Conservation (phyloP, 441 rosid genomes). For the Arabidopsis hybrid region DNA sequence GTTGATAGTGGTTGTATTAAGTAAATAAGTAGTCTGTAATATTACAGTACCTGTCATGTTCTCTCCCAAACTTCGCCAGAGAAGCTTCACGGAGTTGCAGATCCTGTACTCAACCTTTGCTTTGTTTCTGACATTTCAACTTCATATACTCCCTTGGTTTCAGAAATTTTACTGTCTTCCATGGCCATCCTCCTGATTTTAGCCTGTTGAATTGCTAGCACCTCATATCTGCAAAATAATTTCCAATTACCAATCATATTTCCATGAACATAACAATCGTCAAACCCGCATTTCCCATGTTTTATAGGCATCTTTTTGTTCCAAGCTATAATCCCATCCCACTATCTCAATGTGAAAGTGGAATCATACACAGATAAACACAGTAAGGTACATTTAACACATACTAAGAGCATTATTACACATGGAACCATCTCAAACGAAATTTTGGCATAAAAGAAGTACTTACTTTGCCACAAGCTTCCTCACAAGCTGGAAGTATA, state of each 20-base stretch:
- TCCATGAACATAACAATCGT: neutral
- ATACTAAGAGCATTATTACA: neutral
- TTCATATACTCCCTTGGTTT: constrained; percentile 53
- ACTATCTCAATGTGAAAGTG: neutral
- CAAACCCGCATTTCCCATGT: neutral
- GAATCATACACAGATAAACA: constrained; percentile 7
- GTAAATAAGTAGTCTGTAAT: neutral
- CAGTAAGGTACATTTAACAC: neutral
- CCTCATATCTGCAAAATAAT: constrained; percentile 61
- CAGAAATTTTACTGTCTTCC: constrained; percentile 49
- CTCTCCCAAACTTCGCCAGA: neutral
- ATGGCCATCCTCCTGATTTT: constrained; percentile 53
- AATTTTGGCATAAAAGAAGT: constrained; percentile 15
- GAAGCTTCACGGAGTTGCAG: constrained; percentile 52
- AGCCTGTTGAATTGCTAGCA: constrained; percentile 61
- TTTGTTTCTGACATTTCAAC: constrained; percentile 86
- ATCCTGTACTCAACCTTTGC: constrained; percentile 43
- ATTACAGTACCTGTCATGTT: constrained; percentile 18
- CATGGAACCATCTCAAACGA: neutral
- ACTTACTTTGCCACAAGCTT: constrained; percentile 72
- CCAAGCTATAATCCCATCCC: neutral
- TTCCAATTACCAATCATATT: constrained; percentile 14
- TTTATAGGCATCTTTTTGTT: neutral
- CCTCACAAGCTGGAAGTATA: constrained; percentile 79
- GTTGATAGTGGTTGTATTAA: neutral